phyloP scores from a whole-genome alignment of 1,284 basidiomycete genomes.

The Fomitiporia mediterranea region DNA sequence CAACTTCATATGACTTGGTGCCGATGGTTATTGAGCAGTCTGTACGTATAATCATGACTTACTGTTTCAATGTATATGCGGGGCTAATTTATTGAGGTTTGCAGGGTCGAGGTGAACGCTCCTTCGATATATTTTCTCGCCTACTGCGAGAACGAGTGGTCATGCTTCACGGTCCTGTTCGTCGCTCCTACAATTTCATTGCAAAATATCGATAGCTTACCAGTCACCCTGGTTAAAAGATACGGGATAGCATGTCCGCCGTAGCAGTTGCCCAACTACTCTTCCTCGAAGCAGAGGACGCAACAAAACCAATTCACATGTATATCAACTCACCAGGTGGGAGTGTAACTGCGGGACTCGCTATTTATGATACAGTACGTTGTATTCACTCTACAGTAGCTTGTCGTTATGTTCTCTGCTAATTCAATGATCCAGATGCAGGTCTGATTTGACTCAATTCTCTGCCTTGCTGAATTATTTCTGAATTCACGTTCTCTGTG shows the following conservation, averaged over 20 bases:
- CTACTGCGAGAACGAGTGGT: slow-evolving; percentile 87
- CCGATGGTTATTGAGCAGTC: slow-evolving; percentile 94
- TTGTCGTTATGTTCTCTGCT: slow-evolving; percentile 16
- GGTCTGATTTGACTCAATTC: slow-evolving; percentile 41
- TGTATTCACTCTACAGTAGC: neutral
- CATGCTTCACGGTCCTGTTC: slow-evolving; percentile 87
- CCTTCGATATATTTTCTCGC: slow-evolving; percentile 93
- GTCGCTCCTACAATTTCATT: slow-evolving; percentile 28
- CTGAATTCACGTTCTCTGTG: slow-evolving; percentile 6
- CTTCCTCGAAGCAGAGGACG: slow-evolving; percentile 91
- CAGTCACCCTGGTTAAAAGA: too few relatives aligned
- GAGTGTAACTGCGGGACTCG: slow-evolving; percentile 88
- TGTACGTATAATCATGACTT: slow-evolving; percentile 38
- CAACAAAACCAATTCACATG: slow-evolving; percentile 85
- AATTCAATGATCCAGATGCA: slow-evolving; percentile 56
- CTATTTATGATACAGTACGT: slow-evolving; percentile 89
- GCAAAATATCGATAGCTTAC: neutral
- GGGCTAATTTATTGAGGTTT: neutral
- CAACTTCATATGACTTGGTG: slow-evolving; percentile 44
- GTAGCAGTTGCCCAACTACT: slow-evolving; percentile 85
- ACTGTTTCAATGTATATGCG: neutral
- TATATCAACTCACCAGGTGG: slow-evolving; percentile 96
- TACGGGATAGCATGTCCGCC: slow-evolving; percentile 80
- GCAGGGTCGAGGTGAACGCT: slow-evolving; percentile 86
- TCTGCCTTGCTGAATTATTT: slow-evolving; percentile 12